A percentile compares a stretch with the other conserved stretches of the same genome.
phyloP scores from a whole-genome alignment of 2,329 filamentous ascomycete genomes.

The Pseudogymnoascus sp. region DNA sequence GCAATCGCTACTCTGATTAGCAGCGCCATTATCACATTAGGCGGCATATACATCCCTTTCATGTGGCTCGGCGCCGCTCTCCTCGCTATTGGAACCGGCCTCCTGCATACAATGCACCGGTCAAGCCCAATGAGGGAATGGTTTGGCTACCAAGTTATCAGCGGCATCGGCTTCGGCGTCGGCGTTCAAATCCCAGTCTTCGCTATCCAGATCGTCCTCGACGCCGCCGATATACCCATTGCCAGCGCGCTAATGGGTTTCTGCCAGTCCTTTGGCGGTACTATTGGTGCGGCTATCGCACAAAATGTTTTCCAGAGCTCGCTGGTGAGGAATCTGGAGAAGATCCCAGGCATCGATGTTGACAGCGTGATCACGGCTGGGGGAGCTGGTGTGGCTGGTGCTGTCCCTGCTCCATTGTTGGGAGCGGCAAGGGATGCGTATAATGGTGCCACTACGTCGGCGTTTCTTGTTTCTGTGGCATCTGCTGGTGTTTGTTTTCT shows the following conservation, averaged over 20 bases:
- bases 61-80: slow-evolving; percentile 20
- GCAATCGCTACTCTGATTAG: slow-evolving; percentile 24
- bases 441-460: neutral
- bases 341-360: neutral
- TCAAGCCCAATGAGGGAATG: slow-evolving; percentile 29
- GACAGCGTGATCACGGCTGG: neutral
- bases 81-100: slow-evolving; percentile 31
- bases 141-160: slow-evolving; percentile 24
- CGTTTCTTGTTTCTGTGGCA: neutral
- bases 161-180: slow-evolving; percentile 12
- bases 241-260: slow-evolving; percentile 48
- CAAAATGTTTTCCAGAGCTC: slow-evolving; percentile 49
- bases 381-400: neutral
- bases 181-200: slow-evolving; percentile 21
- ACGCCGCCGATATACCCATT: slow-evolving; percentile 40
- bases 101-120: slow-evolving; percentile 31
- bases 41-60: slow-evolving; percentile 24
- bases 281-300: slow-evolving; percentile 55
- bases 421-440: neutral
- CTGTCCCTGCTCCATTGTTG: neutral
- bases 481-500: neutral
- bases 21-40: slow-evolving; percentile 27
- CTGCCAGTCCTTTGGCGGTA: slow-evolving; percentile 57
- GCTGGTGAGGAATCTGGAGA: neutral
- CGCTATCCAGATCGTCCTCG: slow-evolving; percentile 42